Evolutionary conservation across 331 rosid species (phyloP).

Genomic region (Quercus phellos): DNA sequence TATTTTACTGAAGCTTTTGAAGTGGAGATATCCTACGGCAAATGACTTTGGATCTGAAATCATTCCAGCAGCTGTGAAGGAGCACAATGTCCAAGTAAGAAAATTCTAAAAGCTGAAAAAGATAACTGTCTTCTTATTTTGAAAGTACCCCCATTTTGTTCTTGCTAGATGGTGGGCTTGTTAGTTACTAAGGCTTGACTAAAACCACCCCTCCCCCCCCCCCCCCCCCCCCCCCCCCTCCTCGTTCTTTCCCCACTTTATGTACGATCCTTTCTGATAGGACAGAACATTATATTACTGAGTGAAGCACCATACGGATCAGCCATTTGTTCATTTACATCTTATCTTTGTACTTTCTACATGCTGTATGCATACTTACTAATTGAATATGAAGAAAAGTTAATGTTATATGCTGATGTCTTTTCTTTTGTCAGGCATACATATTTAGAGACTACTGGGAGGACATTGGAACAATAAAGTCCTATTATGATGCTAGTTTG

Average conservation of each 20-base stretch:
- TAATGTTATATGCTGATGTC: slow-evolving; percentile 1
- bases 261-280: background rate
- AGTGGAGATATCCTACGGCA: slow-evolving; percentile 63
- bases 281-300: background rate
- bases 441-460: slow-evolving; percentile 93
- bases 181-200: background rate
- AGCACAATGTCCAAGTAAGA: slow-evolving; percentile 72
- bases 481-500: slow-evolving; percentile 83
- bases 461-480: slow-evolving; percentile 86
- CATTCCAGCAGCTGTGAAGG: slow-evolving; percentile 79
- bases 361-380: background rate
- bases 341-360: background rate
- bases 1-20: slow-evolving; percentile 55
- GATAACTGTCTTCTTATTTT: background rate
- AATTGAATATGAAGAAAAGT: background rate
- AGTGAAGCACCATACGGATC: background rate
- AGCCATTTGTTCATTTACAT: background rate
- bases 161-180: background rate
- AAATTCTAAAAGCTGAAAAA: background rate
- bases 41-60: slow-evolving; percentile 96
- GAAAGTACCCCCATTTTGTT: background rate
- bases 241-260: background rate
- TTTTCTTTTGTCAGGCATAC: slow-evolving; percentile 50
- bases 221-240: too few relatives aligned
- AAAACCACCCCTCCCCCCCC: background rate